Evolutionary conservation across 768 basidiomycete genomes (phyloP).

Genomic region (Auricularia sp.): DNA sequence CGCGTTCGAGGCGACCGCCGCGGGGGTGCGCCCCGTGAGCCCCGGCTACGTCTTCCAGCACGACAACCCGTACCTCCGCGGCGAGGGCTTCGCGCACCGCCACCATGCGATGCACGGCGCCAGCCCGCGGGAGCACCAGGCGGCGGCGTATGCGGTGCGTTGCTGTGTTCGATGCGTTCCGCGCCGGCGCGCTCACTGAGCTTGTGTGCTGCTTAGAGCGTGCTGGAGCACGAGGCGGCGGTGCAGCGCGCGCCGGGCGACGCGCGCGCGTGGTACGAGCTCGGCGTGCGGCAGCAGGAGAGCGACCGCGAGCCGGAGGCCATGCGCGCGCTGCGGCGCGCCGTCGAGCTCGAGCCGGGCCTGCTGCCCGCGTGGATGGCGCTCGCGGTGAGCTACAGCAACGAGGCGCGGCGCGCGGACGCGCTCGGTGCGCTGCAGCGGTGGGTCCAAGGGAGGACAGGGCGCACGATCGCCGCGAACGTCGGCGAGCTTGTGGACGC

Average conservation of each 20-base stretch:
- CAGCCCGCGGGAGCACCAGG: slow-evolving; percentile 14
- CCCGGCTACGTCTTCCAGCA: slow-evolving; percentile 58
- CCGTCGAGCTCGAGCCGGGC: slow-evolving; percentile 69
- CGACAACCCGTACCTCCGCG: slow-evolving; percentile 69
- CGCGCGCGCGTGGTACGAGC: slow-evolving; percentile 75
- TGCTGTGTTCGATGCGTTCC: not conserved
- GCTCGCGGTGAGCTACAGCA: slow-evolving; percentile 81
- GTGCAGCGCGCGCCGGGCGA: slow-evolving; percentile 70
- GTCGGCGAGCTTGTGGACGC: slow-evolving; percentile 45
- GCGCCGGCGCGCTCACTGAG: slow-evolving; percentile 4
- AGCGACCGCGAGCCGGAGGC: slow-evolving; percentile 92
- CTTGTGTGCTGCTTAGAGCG: slow-evolving; percentile 47
- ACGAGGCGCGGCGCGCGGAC: slow-evolving; percentile 68
- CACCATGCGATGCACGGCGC: slow-evolving; percentile 34
- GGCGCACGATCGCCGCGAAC: slow-evolving; percentile 28
- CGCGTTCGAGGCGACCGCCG: slow-evolving; percentile 60
- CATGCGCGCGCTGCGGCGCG: slow-evolving; percentile 70
- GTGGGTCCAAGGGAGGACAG: slow-evolving; percentile 61
- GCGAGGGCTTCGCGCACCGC: slow-evolving; percentile 39
- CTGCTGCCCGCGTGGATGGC: slow-evolving; percentile 82
- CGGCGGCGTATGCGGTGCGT: slow-evolving; percentile 31
- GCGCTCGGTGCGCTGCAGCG: slow-evolving; percentile 72
- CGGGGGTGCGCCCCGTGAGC: slow-evolving; percentile 46
- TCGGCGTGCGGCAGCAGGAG: slow-evolving; percentile 96
- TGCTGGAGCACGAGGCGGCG: slow-evolving; percentile 81